A percentile compares a stretch with the other conserved stretches of the same genome.
Conservation (phyloP, 371 early-diverging fungal genomes). For the Nematocida homosporus region DNA sequence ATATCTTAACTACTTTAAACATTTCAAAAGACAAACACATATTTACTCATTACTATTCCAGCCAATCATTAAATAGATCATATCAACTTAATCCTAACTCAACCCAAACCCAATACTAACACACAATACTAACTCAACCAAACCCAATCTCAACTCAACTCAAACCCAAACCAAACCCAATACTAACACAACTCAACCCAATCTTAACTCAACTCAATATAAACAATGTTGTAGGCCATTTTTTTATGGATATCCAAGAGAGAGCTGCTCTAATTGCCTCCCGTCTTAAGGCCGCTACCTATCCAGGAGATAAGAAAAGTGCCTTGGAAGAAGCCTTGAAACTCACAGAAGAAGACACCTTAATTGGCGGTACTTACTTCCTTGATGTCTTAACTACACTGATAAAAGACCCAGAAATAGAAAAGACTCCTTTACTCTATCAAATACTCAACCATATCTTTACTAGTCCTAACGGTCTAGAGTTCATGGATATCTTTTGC, state of each 20-base stretch:
- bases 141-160: no score
- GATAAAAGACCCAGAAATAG: not conserved
- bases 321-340: constrained; percentile 36
- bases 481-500: constrained; percentile 40
- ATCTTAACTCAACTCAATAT: no score
- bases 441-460: constrained; percentile 28
- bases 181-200: no score
- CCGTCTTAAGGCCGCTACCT: constrained; percentile 40
- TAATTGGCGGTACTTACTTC: constrained; percentile 48
- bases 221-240: not conserved
- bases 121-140: no score
- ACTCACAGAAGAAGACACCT: constrained; percentile 25
- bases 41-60: no score
- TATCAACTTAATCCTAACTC: no score
- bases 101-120: no score
- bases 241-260: constrained; percentile 54
- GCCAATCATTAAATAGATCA: no score
- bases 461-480: constrained; percentile 25
- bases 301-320: constrained; percentile 29
- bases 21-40: no score
- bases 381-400: constrained; percentile 5
- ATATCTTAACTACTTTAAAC: no score
- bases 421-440: not conserved
- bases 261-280: constrained; percentile 30
- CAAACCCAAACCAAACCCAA: no score